phyloP scores from a whole-genome alignment of 2,329 filamentous ascomycete genomes.

The Cladosporium sp. region DNA sequence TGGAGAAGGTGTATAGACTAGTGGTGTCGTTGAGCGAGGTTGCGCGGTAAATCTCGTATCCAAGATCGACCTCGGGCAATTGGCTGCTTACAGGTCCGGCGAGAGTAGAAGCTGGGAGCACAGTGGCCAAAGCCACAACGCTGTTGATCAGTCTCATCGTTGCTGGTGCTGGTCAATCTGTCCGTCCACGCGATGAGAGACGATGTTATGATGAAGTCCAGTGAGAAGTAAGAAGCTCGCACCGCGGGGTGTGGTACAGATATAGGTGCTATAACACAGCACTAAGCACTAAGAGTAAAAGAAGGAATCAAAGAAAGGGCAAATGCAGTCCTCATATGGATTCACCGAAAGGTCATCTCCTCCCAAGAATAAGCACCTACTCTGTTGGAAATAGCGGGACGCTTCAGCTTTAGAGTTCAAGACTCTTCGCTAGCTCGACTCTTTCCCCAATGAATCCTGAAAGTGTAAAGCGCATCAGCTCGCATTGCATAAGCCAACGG shows the following conservation, averaged over 20 bases:
- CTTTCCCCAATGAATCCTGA: not conserved
- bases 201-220: not conserved
- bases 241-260: not conserved
- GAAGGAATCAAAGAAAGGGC: not conserved
- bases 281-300: not conserved
- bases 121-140: not conserved
- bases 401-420: constrained; percentile 1
- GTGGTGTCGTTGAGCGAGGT: constrained; percentile 37
- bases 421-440: not conserved
- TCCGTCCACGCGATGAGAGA: not conserved
- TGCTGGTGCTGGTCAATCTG: not conserved
- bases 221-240: not conserved
- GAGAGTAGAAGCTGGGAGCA: not conserved
- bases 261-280: not conserved
- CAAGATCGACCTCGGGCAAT: constrained; percentile 46
- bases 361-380: not conserved
- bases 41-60: constrained; percentile 51
- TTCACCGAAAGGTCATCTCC: not conserved
- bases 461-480: not conserved
- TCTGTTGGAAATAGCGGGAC: not conserved
- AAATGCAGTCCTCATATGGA: not conserved
- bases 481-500: not conserved
- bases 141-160: not conserved
- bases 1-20: constrained; percentile 49
- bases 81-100: constrained; percentile 2